phyloP scores from a whole-genome alignment of 2,329 filamentous ascomycete species.

The Microsporum audouinii region DNA sequence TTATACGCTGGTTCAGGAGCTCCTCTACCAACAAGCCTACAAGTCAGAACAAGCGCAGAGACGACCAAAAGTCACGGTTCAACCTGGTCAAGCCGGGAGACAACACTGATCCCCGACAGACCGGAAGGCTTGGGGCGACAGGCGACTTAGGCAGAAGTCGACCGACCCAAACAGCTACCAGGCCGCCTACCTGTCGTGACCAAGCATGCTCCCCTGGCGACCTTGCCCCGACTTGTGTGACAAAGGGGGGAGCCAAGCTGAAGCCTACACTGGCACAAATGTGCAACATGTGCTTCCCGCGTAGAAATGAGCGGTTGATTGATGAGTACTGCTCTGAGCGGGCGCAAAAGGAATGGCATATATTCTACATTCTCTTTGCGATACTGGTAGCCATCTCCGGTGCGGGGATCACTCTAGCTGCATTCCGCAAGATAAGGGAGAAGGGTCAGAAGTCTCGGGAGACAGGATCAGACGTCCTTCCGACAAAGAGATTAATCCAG shows the following conservation, averaged over 20 bases:
- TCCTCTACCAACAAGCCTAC: background rate
- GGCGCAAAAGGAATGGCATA: background rate
- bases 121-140: background rate
- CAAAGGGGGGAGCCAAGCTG: background rate
- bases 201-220: background rate
- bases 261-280: background rate
- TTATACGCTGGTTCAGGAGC: background rate
- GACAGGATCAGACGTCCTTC: background rate
- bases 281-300: slow-evolving; percentile 2
- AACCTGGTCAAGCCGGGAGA: background rate
- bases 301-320: background rate
- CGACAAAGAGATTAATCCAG: background rate
- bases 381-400: background rate
- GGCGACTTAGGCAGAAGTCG: background rate
- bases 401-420: background rate
- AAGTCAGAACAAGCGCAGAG: background rate
- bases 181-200: background rate
- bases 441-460: background rate
- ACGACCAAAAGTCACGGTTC: background rate
- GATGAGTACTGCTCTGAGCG: background rate
- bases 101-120: background rate
- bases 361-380: slow-evolving; percentile 4
- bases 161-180: background rate
- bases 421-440: background rate
- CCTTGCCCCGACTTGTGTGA: background rate